Evolutionary conservation across 2,329 filamentous ascomycete genomes (phyloP).

Genomic region (Venturia asperata): DNA sequence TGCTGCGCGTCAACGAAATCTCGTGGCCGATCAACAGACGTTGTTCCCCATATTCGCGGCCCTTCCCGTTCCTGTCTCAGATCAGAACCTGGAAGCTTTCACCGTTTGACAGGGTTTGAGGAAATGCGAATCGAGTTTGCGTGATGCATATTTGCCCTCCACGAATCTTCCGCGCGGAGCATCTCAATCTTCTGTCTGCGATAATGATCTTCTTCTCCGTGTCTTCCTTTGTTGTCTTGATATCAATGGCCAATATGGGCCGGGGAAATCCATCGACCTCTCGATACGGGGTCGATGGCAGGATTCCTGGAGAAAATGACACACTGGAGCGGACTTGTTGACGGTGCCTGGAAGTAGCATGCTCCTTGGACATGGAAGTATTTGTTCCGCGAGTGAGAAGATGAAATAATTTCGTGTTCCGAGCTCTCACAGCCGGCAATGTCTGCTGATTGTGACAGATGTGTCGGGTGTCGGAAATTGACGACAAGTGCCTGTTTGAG

Average conservation of each 20-base stretch:
- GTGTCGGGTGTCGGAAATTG: not conserved
- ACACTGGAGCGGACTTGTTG: not conserved
- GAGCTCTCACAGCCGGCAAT: not conserved
- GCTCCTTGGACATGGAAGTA: not conserved
- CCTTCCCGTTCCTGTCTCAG: too few species aligned
- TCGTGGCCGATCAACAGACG: too few species aligned
- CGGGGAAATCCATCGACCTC: not conserved
- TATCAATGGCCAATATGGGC: not conserved
- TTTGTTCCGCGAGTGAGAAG: not conserved
- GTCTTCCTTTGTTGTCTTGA: not conserved
- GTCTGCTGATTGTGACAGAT: not conserved
- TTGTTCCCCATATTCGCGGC: too few species aligned
- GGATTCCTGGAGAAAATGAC: not conserved
- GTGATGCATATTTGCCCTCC: too few species aligned
- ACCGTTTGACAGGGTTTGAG: not conserved
- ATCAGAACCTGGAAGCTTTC: not conserved
- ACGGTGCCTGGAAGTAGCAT: not conserved
- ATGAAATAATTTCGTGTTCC: not conserved
- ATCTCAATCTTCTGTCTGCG: too few species aligned
- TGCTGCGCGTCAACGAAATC: too few species aligned
- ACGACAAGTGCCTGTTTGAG: not conserved
- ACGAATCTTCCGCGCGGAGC: too few species aligned
- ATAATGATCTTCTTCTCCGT: too few species aligned
- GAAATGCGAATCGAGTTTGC: not conserved
- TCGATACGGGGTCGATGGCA: not conserved